Evolutionary conservation across 768 basidiomycete species (phyloP), one percentile per base, ranked within the genome.

Genomic region (Saitozyma sp.): DNA sequence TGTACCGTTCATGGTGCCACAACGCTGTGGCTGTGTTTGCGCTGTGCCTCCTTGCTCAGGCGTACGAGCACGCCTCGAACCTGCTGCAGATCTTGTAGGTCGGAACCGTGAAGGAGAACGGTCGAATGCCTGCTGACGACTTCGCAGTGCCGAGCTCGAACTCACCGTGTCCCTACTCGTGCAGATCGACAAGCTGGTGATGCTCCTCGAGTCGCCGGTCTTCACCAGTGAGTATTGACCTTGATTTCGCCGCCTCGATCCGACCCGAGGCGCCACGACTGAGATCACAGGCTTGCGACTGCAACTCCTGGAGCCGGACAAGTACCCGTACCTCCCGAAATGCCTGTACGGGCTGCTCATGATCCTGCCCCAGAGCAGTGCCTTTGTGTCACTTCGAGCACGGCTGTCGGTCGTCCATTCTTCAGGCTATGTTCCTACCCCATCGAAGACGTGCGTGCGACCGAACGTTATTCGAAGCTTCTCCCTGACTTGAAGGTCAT

Each of bases 1-100:
- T 99, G 3, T 99, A 99, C 73, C 85, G 92, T 17, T 98, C 93
- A 17, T 99, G 96, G 96, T 98, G 93, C 77, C 96, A 99, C 71
- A 97, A 97, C 74, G 90, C 95, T 1, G 94, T 98, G 49, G 89
- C 96, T 0, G 92, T 92, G 0, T 96, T 99, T 76, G 92, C 96
- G 1, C 84, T 99, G 7, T 99, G 96, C 78, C 84, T 99, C 38
- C 84, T 99, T 29, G 96, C 96, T 6, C 96, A 99, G 78, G 95
- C 96, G 3, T 99, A 99, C 69, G 96, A 99, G 78, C 96, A 99
- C 79, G 96, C 95, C 1, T 95, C 92, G 19, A 97, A 94, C 78
- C 84, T 99, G 4, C 83, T 99, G 16, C 88, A 91, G 64, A 98
- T 96, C 63, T 97, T 99, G 95, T 93, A 76, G 62, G 87, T 78